phyloP scores from a whole-genome alignment of 2,329 filamentous ascomycete species.

The Talaromyces sp. region DNA sequence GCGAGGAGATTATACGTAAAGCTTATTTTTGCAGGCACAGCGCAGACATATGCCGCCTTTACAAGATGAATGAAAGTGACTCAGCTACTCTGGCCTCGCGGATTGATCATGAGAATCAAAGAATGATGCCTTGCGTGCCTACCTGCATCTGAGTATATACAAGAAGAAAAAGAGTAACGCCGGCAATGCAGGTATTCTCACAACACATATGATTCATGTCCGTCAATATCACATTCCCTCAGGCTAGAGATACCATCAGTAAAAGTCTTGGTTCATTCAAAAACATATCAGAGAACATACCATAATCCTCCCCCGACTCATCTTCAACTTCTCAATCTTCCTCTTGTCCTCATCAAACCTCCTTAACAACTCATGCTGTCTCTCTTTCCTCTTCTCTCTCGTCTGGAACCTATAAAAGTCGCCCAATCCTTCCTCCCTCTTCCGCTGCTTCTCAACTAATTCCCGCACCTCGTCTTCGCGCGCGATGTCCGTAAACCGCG shows the following conservation, averaged over 20 bases:
- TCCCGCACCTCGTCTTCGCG: constrained; percentile 66
- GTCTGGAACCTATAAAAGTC: constrained; percentile 85
- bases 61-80: constrained; percentile 13
- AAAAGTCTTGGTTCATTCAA: constrained; percentile 8
- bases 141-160: neutral
- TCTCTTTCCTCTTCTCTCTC: constrained; percentile 72
- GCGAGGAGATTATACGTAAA: constrained; percentile 58
- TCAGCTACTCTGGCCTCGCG: constrained; percentile 53
- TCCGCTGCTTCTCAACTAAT: constrained; percentile 56
- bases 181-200: neutral
- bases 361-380: constrained; percentile 65
- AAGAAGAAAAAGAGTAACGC: neutral
- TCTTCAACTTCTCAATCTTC: constrained; percentile 68
- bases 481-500: constrained; percentile 67
- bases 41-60: constrained; percentile 25
- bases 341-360: constrained; percentile 73
- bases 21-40: constrained; percentile 62
- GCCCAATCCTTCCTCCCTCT: constrained; percentile 61
- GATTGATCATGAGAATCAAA: constrained; percentile 42
- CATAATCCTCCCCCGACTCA: constrained; percentile 61
- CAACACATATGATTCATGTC: neutral
- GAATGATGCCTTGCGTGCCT: too few relatives aligned
- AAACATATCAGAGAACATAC: constrained; percentile 27
- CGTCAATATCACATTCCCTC: constrained; percentile 25
- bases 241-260: constrained; percentile 27